phyloP scores from a whole-genome alignment of 164 flowering plant species.

The Paratinospora sagittata region DNA sequence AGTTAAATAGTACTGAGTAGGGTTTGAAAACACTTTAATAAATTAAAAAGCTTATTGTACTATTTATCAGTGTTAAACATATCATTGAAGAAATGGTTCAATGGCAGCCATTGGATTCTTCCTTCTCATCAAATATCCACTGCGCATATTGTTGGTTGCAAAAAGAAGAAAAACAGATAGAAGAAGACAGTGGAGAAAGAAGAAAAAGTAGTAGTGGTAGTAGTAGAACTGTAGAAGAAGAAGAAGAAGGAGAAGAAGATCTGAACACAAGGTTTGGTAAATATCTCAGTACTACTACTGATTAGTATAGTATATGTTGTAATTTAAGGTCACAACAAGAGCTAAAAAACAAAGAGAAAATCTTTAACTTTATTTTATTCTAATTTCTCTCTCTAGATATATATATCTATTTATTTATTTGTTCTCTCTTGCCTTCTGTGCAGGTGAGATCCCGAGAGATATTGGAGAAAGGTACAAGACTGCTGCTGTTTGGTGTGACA shows the following conservation, averaged over 20 bases:
- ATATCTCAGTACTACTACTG: background rate
- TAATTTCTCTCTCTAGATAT: background rate
- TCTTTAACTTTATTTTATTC: background rate
- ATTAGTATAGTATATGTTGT: background rate
- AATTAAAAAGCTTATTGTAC: too few species aligned
- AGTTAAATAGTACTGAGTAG: too few species aligned
- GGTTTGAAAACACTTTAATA: too few species aligned
- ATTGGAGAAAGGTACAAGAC: slow-evolving; percentile 11
- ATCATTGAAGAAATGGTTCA: too few species aligned
- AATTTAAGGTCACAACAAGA: background rate
- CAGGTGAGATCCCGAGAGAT: slow-evolving; percentile 15
- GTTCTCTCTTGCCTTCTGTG: slow-evolving; percentile 1
- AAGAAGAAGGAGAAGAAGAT: background rate
- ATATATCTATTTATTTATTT: background rate
- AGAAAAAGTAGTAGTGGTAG: too few species aligned
- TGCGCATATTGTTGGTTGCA: background rate
- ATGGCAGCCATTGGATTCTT: too few species aligned
- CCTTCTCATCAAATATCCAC: background rate
- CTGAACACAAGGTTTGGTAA: background rate
- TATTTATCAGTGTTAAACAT: too few species aligned
- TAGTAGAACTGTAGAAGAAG: too few species aligned
- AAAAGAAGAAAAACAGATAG: background rate
- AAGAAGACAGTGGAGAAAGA: background rate
- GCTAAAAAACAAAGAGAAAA: background rate
- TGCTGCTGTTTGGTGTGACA: background rate